Evolutionary conservation across 352 stramenopile species (phyloP).

Genomic region (Pythium aristosporum): DNA sequence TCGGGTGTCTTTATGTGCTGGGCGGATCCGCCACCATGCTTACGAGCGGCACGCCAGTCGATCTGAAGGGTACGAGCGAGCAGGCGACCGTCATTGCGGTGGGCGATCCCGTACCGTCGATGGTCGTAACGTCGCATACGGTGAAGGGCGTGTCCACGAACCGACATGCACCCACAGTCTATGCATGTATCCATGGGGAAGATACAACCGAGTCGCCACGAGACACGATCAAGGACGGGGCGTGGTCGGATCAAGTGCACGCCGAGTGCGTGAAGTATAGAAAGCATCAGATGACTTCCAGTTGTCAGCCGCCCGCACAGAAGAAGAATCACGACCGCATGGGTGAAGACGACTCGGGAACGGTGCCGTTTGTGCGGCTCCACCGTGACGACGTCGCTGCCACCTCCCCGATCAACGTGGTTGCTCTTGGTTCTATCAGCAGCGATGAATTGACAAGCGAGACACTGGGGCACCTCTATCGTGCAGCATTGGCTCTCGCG

Average conservation of each 20-base stretch:
- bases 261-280: neutral
- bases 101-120: neutral
- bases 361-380: constrained; percentile 11
- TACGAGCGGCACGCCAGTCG: constrained; percentile 4
- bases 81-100: constrained; percentile 15
- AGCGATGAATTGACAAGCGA: neutral
- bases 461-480: neutral
- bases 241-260: constrained; percentile 4
- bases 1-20: constrained; percentile 20
- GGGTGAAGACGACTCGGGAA: neutral
- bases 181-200: constrained; percentile 4
- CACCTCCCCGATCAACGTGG: neutral
- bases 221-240: neutral
- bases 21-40: constrained; percentile 6
- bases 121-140: neutral
- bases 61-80: constrained; percentile 16
- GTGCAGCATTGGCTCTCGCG: neutral
- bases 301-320: neutral
- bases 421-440: neutral
- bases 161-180: neutral
- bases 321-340: neutral
- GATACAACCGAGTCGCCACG: neutral
- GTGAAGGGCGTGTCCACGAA: neutral
- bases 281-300: neutral
- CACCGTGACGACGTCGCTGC: constrained; percentile 20